A percentile compares a stretch with the other conserved stretches of the same genome.
Conservation (phyloP, 2,329 filamentous ascomycete species). For the Trichophaea hybrida region DNA sequence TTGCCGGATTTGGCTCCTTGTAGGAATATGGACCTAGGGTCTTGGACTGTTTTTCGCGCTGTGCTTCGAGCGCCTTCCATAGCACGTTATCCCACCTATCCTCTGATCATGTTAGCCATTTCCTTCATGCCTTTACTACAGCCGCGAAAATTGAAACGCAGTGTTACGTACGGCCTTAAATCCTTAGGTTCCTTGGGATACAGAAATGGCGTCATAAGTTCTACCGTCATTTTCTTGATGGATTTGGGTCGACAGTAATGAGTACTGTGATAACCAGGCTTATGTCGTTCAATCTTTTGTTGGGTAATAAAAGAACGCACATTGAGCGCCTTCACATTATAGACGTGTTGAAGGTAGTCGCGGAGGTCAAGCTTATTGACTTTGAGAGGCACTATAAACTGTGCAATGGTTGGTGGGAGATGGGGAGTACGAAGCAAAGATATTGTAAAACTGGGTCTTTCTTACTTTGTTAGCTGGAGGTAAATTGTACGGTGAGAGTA, state of each 20-base stretch:
- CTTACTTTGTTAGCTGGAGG: background rate
- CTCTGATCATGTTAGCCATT: constrained; percentile 2
- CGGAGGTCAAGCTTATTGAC: constrained; percentile 95
- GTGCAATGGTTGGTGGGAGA: constrained; percentile 65
- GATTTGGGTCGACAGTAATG: constrained; percentile 49
- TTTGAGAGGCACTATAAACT: constrained; percentile 76
- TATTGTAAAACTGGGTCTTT: constrained; percentile 66
- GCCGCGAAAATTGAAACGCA: background rate
- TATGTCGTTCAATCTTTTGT: constrained; percentile 37
- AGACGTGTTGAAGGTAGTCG: constrained; percentile 82
- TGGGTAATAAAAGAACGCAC: constrained; percentile 61
- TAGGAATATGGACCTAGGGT: constrained; percentile 35
- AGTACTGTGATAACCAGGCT: constrained; percentile 36
- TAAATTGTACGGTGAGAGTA: background rate
- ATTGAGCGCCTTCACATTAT: constrained; percentile 56
- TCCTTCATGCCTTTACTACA: background rate
- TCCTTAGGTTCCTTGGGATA: constrained; percentile 62
- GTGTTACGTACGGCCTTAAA: constrained; percentile 37
- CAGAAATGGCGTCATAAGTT: constrained; percentile 73
- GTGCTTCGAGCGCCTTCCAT: constrained; percentile 40
- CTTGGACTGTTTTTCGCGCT: constrained; percentile 33
- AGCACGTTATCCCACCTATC: constrained; percentile 48
- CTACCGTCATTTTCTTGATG: constrained; percentile 87
- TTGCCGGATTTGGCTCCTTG: constrained; percentile 40
- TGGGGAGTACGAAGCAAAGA: constrained; percentile 60